Base-by-base conservation (phyloP, 352 stramenopile species). In the Hyaloperonospora arabidopsidis region DNA sequence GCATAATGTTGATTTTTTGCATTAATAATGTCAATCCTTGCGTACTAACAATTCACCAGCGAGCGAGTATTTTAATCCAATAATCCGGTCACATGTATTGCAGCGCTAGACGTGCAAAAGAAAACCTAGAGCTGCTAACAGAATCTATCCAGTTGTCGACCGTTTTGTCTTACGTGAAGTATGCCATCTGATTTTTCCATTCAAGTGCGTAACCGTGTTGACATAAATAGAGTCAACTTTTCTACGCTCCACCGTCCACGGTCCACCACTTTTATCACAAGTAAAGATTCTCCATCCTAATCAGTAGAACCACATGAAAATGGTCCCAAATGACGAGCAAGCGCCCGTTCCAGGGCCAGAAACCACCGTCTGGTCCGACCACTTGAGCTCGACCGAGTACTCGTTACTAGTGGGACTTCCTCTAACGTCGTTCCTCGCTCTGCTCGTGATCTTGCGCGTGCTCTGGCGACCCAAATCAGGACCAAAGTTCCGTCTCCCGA, bases 401-500 rank as follows among this genome's bases (percentile, higher is more conserved):
- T 71, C 69, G 48, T 65, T 87, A 56, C 70, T 92, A 47, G 18
- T 87, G 10, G 78, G 79, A 0, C 61, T 93, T 13, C 82, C 82
- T 2, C 8, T 89, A 29, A 74, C 74, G 25, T 70, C 79, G 21
- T 50, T 93, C 13, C 45, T 90, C 18, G 58, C 65, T 35, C 67
- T 83, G 25, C 52, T 84, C 17, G 65, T 89, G 52, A 17, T 89
- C 5, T 57, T 93, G 55, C 82, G 82, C 45, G 69, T 88, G 48
- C 59, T 93, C 10, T 93, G 82, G 82, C 78, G 77, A 0, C 76
- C 77, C 21, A 85, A 84, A 43, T 55, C 66, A 13, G 76, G 74
- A 5, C 82, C 77, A 23, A 93, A 88, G 67, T 93, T 93, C 62
- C 79, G 79, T 14, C 51, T 89, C 15, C 79, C 79, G 23, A 89